phyloP scores from a whole-genome alignment of 306 rosid genomes.

The Medicago arabica region DNA sequence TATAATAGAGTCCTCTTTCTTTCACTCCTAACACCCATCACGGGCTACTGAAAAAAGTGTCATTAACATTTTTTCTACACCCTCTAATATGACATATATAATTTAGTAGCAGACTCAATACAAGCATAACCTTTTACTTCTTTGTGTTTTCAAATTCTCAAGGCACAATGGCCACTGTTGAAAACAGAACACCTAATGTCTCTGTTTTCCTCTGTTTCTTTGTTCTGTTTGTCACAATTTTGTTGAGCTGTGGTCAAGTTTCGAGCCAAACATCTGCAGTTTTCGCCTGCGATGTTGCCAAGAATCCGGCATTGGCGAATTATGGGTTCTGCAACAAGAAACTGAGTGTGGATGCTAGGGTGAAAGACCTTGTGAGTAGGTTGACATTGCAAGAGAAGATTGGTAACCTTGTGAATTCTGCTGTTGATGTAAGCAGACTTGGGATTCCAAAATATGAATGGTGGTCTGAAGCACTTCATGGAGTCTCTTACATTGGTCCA shows the following conservation, averaged over 20 bases:
- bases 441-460: constrained; percentile 61
- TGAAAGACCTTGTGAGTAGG: constrained; percentile 51
- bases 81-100: constrained; percentile 4
- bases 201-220: constrained; percentile 55
- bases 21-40: constrained; percentile 53
- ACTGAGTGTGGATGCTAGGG: constrained; percentile 43
- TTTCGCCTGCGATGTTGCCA: constrained; percentile 68
- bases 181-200: constrained; percentile 53
- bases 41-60: constrained; percentile 64
- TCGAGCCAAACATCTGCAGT: constrained; percentile 52
- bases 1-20: constrained; percentile 39
- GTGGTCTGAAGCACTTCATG: constrained; percentile 69
- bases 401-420: constrained; percentile 50
- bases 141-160: constrained; percentile 1
- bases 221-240: neutral
- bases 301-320: constrained; percentile 47
- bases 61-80: neutral
- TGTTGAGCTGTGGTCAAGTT: constrained; percentile 36
- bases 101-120: constrained; percentile 11
- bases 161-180: constrained; percentile 49
- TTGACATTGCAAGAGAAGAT: constrained; percentile 57
- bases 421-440: constrained; percentile 65
- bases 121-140: constrained; percentile 29
- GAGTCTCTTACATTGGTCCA: constrained; percentile 51
- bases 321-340: constrained; percentile 67